These are phyloP conservation scores for Trichaptum fuscoviolaceum DNA, from an alignment of 768 basidiomycete genomes.

Conservation along the genomic window DNA sequence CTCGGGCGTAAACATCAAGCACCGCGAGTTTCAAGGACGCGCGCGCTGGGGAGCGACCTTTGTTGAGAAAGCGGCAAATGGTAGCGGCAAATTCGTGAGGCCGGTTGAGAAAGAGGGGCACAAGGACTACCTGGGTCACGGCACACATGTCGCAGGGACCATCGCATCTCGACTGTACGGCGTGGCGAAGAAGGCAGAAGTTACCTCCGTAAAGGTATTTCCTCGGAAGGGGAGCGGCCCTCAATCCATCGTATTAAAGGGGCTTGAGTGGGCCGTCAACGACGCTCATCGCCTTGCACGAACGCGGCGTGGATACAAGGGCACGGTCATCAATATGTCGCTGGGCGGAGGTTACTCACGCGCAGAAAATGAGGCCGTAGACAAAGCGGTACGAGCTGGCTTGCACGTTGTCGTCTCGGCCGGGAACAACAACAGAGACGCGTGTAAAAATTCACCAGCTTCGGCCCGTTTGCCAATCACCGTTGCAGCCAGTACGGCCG, in stretches of 20 bases:
- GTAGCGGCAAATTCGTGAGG: no score
- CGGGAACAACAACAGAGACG: background rate
- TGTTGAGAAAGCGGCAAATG: no score
- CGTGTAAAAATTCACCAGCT: background rate
- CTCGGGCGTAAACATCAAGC: conserved; percentile 84
- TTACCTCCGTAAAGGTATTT: conserved; percentile 89
- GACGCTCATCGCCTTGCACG: conserved; percentile 46
- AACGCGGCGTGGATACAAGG: conserved; percentile 2
- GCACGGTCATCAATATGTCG: conserved; percentile 6
- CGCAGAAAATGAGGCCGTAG: background rate
- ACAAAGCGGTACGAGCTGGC: background rate
- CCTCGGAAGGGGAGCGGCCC: conserved; percentile 85
- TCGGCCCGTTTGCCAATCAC: background rate
- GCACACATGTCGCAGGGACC: conserved; percentile 92
- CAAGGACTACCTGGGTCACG: conserved; percentile 92
- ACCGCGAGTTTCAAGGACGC: conserved; percentile 85
- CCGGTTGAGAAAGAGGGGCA: conserved; percentile 76
- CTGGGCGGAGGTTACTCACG: background rate
- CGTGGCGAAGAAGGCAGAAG: conserved; percentile 89
- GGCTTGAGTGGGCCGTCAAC: conserved; percentile 71
- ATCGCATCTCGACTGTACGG: conserved; percentile 92
- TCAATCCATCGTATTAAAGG: conserved; percentile 96
- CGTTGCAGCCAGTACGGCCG: no score
- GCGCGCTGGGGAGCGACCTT: conserved; percentile 93
- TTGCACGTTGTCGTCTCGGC: conserved; percentile 4